Conservation (phyloP, 306 rosid species). For the Senna tora region DNA sequence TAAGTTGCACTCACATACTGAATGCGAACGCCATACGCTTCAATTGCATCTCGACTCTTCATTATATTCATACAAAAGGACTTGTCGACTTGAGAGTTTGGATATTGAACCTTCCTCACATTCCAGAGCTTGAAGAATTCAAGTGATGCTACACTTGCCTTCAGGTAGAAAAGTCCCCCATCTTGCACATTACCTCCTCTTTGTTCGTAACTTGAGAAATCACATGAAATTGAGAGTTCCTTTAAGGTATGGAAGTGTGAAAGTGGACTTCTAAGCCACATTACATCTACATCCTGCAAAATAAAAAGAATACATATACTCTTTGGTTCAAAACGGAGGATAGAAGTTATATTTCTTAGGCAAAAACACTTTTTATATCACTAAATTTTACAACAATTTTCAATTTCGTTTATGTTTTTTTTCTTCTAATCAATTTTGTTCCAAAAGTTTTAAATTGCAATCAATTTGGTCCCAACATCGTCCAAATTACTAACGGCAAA, state of each 20-base stretch:
- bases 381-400: too few relatives aligned
- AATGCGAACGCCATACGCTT: constrained; percentile 27
- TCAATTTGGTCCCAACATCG: too few relatives aligned
- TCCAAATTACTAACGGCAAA: too few relatives aligned
- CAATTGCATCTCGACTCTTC: background rate
- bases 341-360: too few relatives aligned
- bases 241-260: constrained; percentile 22
- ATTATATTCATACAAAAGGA: constrained; percentile 42
- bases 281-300: constrained; percentile 62
- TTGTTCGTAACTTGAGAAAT: constrained; percentile 25
- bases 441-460: too few relatives aligned
- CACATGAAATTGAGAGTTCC: constrained; percentile 47
- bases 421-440: too few relatives aligned
- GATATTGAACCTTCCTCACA: constrained; percentile 36
- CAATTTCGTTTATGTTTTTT: too few relatives aligned
- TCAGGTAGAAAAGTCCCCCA: constrained; percentile 39
- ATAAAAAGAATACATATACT: background rate
- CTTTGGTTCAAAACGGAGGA: too few relatives aligned
- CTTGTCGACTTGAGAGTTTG: constrained; percentile 24
- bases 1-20: constrained; percentile 21
- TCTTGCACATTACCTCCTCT: constrained; percentile 7
- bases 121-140: constrained; percentile 32
- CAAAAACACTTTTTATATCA: too few relatives aligned
- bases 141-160: background rate
- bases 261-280: constrained; percentile 66